phyloP scores from a whole-genome alignment of 345 rosid genomes.

The Salix purpurea region DNA sequence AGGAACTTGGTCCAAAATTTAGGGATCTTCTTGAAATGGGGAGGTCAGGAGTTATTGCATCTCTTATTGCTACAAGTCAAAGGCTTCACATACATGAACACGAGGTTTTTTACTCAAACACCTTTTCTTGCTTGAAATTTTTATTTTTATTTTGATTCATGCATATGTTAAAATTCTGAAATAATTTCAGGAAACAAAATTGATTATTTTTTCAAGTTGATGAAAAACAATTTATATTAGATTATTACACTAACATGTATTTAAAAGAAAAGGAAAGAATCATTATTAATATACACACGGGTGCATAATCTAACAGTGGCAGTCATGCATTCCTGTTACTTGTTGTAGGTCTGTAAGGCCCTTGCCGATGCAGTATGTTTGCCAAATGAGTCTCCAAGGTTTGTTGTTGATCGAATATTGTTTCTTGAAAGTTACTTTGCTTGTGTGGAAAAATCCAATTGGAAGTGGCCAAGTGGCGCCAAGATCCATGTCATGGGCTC shows the following conservation, averaged over 20 bases:
- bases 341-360: conserved; percentile 75
- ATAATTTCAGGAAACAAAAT: background rate
- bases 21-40: conserved; percentile 83
- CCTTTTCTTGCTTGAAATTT: background rate
- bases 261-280: background rate
- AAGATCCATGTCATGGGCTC: conserved; percentile 88
- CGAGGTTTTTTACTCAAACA: conserved; percentile 42
- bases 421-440: conserved; percentile 77
- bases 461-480: conserved; percentile 70
- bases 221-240: background rate
- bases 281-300: background rate
- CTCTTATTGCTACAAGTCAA: conserved; percentile 64
- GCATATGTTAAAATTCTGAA: background rate
- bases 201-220: background rate
- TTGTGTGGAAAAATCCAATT: conserved; percentile 51
- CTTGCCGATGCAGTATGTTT: conserved; percentile 64
- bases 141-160: background rate
- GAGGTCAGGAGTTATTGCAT: conserved; percentile 81
- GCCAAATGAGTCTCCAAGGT: conserved; percentile 48
- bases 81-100: conserved; percentile 62
- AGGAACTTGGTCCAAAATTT: conserved; percentile 71
- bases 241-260: background rate
- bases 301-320: conserved; percentile 4
- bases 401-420: conserved; percentile 62
- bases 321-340: background rate